Percentiles rank a stretch among this genome's conserved stretches.
These are phyloP conservation scores for Serendipita sp. DNA, from an alignment of 768 basidiomycete genomes.

Conservation along the genomic window DNA sequence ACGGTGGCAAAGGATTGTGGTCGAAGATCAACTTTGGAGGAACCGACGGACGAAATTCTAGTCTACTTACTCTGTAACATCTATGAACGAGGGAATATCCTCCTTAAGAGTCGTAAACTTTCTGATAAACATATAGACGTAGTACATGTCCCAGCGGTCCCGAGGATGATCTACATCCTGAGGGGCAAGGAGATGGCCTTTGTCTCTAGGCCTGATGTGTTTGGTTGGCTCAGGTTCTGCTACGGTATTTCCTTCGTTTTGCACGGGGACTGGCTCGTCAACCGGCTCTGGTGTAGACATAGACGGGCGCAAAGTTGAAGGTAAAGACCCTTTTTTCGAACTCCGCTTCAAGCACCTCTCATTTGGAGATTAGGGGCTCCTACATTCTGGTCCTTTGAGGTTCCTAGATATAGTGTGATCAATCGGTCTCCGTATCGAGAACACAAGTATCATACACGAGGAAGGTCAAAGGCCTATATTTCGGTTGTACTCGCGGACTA, in stretches of 20 bases:
- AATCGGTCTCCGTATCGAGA: no score
- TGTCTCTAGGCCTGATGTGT: conserved; percentile 16
- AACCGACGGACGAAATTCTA: conserved; percentile 13
- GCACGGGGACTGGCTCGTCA: not conserved
- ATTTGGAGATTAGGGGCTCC: no score
- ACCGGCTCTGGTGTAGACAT: not conserved
- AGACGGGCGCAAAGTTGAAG: not conserved
- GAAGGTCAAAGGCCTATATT: no score
- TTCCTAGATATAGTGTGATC: no score
- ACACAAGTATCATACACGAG: no score
- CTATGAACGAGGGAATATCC: conserved; percentile 64
- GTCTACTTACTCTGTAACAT: conserved; percentile 63
- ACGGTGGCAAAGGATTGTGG: not conserved
- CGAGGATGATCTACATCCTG: conserved; percentile 55
- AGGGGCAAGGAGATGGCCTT: conserved; percentile 35
- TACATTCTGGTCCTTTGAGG: no score
- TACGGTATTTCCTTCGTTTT: not conserved
- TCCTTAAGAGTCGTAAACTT: conserved; percentile 60
- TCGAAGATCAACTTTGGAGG: conserved; percentile 12
- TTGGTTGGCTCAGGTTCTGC: not conserved
- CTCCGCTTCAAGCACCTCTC: no score
- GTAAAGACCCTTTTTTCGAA: no score
- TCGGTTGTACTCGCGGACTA: no score
- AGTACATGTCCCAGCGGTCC: conserved; percentile 75
- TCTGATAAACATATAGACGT: conserved; percentile 72